phyloP scores from a whole-genome alignment of 73 alveolate species.

The Paramecium biaurelia region DNA sequence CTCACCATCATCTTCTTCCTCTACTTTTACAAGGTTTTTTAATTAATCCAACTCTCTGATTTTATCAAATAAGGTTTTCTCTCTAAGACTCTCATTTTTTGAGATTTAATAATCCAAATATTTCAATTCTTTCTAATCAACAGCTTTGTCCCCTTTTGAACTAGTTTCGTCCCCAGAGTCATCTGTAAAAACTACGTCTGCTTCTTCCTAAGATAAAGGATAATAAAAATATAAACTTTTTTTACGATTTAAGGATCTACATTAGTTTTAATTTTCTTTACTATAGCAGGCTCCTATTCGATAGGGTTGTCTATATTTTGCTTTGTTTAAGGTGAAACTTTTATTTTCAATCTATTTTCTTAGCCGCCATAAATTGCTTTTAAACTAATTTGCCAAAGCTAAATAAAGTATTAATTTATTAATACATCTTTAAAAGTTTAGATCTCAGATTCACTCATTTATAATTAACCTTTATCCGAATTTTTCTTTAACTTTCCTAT shows the following conservation, averaged over 20 bases:
- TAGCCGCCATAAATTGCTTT: neutral
- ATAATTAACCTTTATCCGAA: neutral
- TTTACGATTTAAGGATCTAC: neutral
- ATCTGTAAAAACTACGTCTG: neutral
- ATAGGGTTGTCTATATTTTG: neutral
- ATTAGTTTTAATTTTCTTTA: neutral
- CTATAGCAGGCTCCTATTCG: neutral
- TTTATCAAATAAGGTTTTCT: neutral
- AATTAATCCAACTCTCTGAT: neutral
- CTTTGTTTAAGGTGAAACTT: neutral
- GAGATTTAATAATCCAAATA: neutral
- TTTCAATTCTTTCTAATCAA: neutral
- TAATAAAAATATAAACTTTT: neutral
- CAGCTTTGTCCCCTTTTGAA: neutral
- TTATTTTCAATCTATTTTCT: neutral
- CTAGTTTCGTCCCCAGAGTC: neutral
- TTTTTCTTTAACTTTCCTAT: neutral
- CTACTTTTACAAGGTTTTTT: neutral
- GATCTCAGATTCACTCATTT: constrained; percentile 14
- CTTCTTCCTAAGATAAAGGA: neutral
- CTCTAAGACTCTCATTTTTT: neutral
- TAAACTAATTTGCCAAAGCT: neutral
- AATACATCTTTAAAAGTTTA: neutral
- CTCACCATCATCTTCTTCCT: neutral
- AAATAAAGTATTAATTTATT: neutral